Percentiles rank a stretch among this genome's conserved stretches.
Conservation (phyloP, 106 monocot genomes). For the Amphibolis antarctica region DNA sequence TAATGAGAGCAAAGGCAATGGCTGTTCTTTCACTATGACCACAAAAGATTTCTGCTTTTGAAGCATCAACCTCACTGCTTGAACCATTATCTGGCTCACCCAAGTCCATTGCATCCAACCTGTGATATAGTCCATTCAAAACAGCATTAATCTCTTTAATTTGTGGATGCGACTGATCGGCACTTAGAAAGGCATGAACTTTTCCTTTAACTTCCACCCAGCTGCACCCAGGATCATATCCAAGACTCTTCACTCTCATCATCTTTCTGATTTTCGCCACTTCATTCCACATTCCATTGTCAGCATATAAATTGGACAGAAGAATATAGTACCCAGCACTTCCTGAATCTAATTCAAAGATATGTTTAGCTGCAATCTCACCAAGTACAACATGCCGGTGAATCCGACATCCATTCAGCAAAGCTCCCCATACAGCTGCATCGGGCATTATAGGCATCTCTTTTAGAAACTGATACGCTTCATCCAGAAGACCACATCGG, state of each 20-base stretch:
- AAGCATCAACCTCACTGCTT: conserved; percentile 26
- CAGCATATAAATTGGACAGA: conserved; percentile 62
- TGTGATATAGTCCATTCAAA: conserved; percentile 40
- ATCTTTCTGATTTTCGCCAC: conserved; percentile 47
- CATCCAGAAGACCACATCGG: conserved; percentile 49
- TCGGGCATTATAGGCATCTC: conserved; percentile 71
- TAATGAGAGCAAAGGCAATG: conserved; percentile 65
- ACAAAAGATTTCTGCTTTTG: conserved; percentile 78
- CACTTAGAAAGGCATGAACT: conserved; percentile 74
- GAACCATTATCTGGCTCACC: conserved; percentile 18
- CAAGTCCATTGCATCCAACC: conserved; percentile 35
- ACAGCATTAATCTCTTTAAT: conserved; percentile 54
- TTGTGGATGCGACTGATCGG: conserved; percentile 70
- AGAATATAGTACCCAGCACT: conserved; percentile 53
- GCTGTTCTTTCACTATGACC: conserved; percentile 91
- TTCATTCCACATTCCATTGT: conserved; percentile 46
- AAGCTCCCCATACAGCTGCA: conserved; percentile 72
- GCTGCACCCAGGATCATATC: conserved; percentile 62
- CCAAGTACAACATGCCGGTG: conserved; percentile 52
- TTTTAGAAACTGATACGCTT: conserved; percentile 49
- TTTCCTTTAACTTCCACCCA: conserved; percentile 79
- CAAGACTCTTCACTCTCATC: conserved; percentile 66
- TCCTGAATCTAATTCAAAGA: conserved; percentile 44
- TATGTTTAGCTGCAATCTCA: conserved; percentile 48
- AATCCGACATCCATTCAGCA: conserved; percentile 78